Evolutionary conservation across 306 rosid genomes (phyloP).

Genomic region (Dicorynia guianensis): DNA sequence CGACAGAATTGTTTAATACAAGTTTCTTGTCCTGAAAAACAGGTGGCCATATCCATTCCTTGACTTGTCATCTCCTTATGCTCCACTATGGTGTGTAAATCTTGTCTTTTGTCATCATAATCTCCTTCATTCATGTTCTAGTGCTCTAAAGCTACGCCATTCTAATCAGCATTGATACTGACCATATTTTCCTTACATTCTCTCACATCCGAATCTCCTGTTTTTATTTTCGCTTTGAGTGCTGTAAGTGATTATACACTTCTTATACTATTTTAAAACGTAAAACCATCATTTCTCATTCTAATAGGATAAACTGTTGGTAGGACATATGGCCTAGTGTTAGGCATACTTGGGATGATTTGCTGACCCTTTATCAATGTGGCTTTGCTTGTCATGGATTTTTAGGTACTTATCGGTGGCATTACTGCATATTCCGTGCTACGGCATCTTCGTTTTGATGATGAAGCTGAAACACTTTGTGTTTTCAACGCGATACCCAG

Average conservation of each 20-base stretch:
- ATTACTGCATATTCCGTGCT: conserved; percentile 90
- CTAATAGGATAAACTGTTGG: conserved; percentile 8
- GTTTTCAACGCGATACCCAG: conserved; percentile 64
- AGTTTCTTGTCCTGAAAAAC: conserved; percentile 38
- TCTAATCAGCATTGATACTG: too few species aligned
- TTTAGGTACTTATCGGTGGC: conserved; percentile 88
- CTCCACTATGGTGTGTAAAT: conserved; percentile 79
- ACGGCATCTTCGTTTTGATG: conserved; percentile 76
- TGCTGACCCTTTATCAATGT: conserved; percentile 44
- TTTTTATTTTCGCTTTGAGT: too few species aligned
- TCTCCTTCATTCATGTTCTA: not conserved
- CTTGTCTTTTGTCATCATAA: not conserved
- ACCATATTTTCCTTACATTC: too few species aligned
- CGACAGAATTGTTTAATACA: conserved; percentile 24
- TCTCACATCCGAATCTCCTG: too few species aligned
- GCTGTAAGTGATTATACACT: too few species aligned
- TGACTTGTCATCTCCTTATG: conserved; percentile 79
- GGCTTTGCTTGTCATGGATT: conserved; percentile 21
- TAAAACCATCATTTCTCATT: too few species aligned
- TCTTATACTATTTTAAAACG: too few species aligned
- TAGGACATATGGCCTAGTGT: conserved; percentile 5
- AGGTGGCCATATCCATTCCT: conserved; percentile 99
- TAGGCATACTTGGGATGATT: conserved; percentile 1
- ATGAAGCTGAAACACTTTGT: conserved; percentile 82
- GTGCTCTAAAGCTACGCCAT: conserved; percentile 12